Conservation (phyloP, 2,329 filamentous ascomycete genomes). For the Akanthomyces muscarius region DNA sequence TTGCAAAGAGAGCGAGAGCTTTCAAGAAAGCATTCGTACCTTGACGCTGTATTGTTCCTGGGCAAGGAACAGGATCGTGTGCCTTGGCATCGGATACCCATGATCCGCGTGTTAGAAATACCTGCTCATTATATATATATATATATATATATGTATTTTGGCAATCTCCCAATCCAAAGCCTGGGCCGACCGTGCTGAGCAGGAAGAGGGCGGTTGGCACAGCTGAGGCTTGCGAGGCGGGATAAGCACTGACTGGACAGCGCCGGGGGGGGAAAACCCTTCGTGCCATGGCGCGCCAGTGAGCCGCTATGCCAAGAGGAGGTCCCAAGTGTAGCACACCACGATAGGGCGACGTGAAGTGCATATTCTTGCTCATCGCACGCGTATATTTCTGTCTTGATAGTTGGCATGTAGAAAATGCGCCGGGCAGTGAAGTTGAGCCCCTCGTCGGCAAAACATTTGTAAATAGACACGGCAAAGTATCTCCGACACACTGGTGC, state of each 20-base stretch:
- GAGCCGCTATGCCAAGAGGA: conserved; percentile 10
- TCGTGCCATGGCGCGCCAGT: conserved; percentile 4
- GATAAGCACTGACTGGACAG: neutral
- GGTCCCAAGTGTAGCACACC: neutral
- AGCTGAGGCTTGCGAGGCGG: conserved; percentile 15
- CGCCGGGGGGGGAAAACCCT: neutral
- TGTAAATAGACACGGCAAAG: neutral
- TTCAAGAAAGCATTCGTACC: neutral
- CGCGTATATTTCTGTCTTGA: neutral
- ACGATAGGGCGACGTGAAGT: neutral
- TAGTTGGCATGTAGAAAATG: neutral
- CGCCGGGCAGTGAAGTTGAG: neutral
- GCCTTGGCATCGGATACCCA: neutral
- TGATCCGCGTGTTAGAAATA: too few species aligned
- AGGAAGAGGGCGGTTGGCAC: neutral
- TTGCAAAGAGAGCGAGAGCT: neutral
- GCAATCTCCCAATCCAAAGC: neutral
- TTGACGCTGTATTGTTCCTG: neutral
- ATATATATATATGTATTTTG: neutral
- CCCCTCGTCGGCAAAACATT: neutral
- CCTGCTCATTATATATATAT: too few species aligned
- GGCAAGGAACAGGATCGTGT: neutral
- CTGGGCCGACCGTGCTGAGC: neutral
- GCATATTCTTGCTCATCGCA: neutral
- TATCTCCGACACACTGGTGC: neutral